Conservation (phyloP, 352 stramenopile genomes). For the Blastocystis sp. region DNA sequence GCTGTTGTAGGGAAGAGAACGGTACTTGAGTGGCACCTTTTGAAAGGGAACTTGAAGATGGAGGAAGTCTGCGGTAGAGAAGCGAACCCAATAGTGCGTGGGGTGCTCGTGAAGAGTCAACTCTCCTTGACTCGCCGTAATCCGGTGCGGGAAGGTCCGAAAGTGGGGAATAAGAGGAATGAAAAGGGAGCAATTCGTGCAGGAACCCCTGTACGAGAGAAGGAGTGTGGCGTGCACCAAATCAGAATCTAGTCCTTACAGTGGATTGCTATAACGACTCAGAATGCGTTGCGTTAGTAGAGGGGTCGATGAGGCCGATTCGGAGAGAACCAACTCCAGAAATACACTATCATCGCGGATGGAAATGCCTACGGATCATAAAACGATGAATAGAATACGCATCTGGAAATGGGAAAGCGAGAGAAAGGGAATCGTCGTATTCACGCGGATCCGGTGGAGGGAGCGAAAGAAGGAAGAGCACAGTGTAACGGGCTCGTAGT, state of each 20-base stretch:
- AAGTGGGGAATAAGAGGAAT: too few relatives aligned
- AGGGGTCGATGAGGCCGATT: neutral
- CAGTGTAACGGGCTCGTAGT: neutral
- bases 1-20: neutral
- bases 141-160: too few relatives aligned
- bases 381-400: neutral
- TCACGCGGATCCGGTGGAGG: neutral
- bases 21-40: neutral
- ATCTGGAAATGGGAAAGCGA: neutral
- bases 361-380: neutral
- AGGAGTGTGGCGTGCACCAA: neutral
- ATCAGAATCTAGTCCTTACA: neutral
- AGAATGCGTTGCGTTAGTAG: neutral
- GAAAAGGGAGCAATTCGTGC: neutral
- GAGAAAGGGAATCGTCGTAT: neutral
- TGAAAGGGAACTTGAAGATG: neutral
- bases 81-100: too few relatives aligned
- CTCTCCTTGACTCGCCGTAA: too few relatives aligned
- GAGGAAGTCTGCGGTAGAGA: too few relatives aligned
- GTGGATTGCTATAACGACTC: neutral
- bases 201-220: neutral
- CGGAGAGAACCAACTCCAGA: neutral
- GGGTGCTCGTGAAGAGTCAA: too few relatives aligned
- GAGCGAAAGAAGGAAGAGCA: neutral
- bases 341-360: neutral